Conservation (phyloP, 2,329 filamentous ascomycete species). For the Aureobasidium namibiae region DNA sequence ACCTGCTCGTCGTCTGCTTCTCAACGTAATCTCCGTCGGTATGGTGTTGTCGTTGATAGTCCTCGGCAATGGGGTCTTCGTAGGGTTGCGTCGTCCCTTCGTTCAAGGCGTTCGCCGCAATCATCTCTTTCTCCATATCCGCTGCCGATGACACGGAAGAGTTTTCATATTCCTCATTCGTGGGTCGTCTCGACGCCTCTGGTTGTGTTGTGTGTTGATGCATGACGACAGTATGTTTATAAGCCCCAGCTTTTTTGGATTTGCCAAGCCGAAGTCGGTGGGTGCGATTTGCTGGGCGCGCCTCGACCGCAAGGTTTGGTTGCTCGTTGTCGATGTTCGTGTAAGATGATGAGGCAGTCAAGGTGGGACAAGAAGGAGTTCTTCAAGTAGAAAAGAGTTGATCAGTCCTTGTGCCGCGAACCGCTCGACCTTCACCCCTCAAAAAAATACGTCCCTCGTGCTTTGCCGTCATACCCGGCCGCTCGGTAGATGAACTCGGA, state of each 20-base stretch:
- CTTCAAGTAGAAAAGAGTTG: not conserved
- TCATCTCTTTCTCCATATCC: conserved; percentile 1
- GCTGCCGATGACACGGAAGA: not conserved
- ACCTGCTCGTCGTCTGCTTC: no score
- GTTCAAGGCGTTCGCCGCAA: conserved; percentile 1
- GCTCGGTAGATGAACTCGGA: not conserved
- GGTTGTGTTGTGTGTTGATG: not conserved
- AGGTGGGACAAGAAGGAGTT: not conserved
- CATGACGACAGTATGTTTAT: not conserved
- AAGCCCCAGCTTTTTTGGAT: not conserved
- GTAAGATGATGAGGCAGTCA: not conserved
- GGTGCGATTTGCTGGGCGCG: not conserved
- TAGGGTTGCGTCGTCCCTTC: not conserved
- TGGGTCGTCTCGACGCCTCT: not conserved
- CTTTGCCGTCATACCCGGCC: not conserved
- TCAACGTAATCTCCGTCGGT: conserved; percentile 12
- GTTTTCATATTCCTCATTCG: not conserved
- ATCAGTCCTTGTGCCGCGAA: not conserved
- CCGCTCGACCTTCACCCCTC: not conserved
- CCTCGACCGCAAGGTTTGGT: not conserved
- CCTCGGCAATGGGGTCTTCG: not conserved
- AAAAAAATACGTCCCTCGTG: not conserved
- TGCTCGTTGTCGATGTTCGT: not conserved
- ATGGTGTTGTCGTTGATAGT: not conserved
- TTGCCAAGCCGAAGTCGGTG: not conserved